Base-by-base conservation (phyloP, 768 basidiomycete genomes). In the Strobilomyces echinocephalus region DNA sequence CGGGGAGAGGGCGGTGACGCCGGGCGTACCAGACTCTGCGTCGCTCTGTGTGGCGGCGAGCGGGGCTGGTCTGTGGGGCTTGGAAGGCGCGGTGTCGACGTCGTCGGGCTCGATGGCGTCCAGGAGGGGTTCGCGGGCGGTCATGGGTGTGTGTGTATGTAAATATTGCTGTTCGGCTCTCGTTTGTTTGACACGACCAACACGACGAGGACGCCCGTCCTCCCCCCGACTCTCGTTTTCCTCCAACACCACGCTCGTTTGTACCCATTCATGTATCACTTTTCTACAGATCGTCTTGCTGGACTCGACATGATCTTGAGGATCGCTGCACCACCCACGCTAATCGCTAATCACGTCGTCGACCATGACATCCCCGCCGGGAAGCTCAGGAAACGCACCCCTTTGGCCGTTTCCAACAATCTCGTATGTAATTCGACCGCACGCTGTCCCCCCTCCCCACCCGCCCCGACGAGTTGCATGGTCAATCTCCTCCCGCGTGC, bases 51-150 rank as follows among this genome's bases (percentile, higher is more conserved):
- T 81, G 0, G 81, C 76, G 16, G 84, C 83, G 24, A 85, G 79
- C 2, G 79, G 77, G 30, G 78, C 76, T 33, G 72, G 58, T 31
- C 69, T 61, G 24, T 69, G 47, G 47, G 63, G 14, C 50, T 63
- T 68, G 16, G 65, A 49, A 49, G 64, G 59, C 55, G 68, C 52
- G 40, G 62, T 62, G 50, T 73, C 66, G 42, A 73, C 75, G 40
- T 92, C 91, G 69, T 95, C 93, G 30, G 93, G 83, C 68, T 95
- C 93, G 52, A 95, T 95, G 33, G 88, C 89, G 54, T 86, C 78
- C 43, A 91, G 75, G 46, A 91, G 73, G 20, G 88, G 87, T 30
- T 83, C 78, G 28, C 77, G 72, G 49, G 73, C 74, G 71, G 78
- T 82, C 85, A 86, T 87, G 43, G 15, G 24, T 24, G 24, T 24